These are phyloP conservation scores for Suillus luteus DNA, from an alignment of 768 basidiomycete species.

Conservation along the genomic window DNA sequence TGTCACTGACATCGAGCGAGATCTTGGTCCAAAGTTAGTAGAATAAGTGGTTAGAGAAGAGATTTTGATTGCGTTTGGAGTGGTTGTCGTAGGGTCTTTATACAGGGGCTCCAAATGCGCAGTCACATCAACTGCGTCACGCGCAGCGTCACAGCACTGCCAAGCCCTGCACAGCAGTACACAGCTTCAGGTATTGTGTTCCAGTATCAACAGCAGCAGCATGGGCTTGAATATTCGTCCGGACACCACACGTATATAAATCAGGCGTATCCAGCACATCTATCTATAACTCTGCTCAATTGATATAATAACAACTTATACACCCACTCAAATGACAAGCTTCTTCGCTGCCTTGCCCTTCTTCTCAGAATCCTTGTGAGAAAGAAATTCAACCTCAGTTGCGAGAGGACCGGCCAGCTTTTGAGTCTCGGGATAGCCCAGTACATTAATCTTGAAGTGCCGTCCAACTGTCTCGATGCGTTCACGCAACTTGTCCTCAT, in stretches of 20 bases:
- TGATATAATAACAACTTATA: conserved; percentile 17
- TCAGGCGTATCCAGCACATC: conserved; percentile 24
- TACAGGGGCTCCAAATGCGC: conserved; percentile 12
- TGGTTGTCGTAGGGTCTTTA: conserved; percentile 25
- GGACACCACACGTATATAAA: conserved; percentile 35
- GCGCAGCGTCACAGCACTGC: conserved; percentile 5
- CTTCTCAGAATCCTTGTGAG: conserved; percentile 94
- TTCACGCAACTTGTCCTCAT: conserved; percentile 65
- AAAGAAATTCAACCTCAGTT: conserved; percentile 93
- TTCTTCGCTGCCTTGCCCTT: conserved; percentile 86
- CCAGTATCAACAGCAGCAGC: conserved; percentile 14
- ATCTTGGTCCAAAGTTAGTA: conserved; percentile 14
- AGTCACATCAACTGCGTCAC: conserved; percentile 13
- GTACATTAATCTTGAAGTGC: conserved; percentile 90
- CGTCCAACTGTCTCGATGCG: conserved; percentile 83
- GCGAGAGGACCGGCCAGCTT: conserved; percentile 84
- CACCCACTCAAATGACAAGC: conserved; percentile 57
- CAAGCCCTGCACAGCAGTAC: neutral
- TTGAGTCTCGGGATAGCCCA: conserved; percentile 76
- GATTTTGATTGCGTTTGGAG: neutral
- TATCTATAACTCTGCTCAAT: conserved; percentile 15
- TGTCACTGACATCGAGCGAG: conserved; percentile 55
- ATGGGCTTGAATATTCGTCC: conserved; percentile 22
- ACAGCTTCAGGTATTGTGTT: neutral
- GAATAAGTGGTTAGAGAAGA: conserved; percentile 8